A percentile compares a stretch with the other conserved stretches of the same genome.
Evolutionary conservation across 176 grass and related monocot species (phyloP).

Genomic region (Eleusine coracana): DNA sequence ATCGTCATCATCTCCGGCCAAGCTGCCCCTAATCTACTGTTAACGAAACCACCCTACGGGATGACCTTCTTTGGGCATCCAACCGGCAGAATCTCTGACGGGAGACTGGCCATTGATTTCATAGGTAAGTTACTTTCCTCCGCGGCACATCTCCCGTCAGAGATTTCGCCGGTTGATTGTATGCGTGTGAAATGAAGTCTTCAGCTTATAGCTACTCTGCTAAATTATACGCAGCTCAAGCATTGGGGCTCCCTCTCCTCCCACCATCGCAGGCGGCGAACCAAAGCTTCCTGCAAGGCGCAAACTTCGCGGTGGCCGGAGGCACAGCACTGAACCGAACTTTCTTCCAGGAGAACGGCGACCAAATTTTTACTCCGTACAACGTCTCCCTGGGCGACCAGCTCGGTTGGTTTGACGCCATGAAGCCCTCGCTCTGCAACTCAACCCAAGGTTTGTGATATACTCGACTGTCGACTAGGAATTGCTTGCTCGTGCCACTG

Average conservation of each 20-base stretch:
- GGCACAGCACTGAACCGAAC: slow-evolving; percentile 39
- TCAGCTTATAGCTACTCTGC: no score
- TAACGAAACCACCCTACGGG: slow-evolving; percentile 42
- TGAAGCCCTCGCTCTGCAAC: slow-evolving; percentile 51
- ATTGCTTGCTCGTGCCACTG: neutral
- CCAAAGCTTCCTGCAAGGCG: slow-evolving; percentile 51
- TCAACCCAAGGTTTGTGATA: slow-evolving; percentile 20
- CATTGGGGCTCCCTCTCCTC: slow-evolving; percentile 49
- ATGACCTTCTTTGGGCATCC: slow-evolving; percentile 41
- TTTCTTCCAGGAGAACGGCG: slow-evolving; percentile 35
- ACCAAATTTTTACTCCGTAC: neutral
- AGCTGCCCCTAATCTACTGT: neutral
- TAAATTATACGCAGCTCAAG: slow-evolving; percentile 34
- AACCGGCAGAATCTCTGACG: slow-evolving; percentile 50
- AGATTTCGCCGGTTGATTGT: no score
- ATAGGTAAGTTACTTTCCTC: slow-evolving; percentile 30
- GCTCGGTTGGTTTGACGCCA: slow-evolving; percentile 56
- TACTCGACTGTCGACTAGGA: neutral
- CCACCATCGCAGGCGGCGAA: slow-evolving; percentile 41
- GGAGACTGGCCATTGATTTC: slow-evolving; percentile 61
- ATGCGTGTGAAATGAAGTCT: no score
- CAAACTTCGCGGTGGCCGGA: slow-evolving; percentile 47
- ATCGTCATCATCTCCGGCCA: slow-evolving; percentile 31
- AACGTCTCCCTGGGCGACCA: slow-evolving; percentile 43
- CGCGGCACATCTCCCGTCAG: no score